A percentile compares a stretch with the other conserved stretches of the same genome.
Conservation (phyloP, 108 stramenopile species). For the Cylindrotheca closterium region DNA sequence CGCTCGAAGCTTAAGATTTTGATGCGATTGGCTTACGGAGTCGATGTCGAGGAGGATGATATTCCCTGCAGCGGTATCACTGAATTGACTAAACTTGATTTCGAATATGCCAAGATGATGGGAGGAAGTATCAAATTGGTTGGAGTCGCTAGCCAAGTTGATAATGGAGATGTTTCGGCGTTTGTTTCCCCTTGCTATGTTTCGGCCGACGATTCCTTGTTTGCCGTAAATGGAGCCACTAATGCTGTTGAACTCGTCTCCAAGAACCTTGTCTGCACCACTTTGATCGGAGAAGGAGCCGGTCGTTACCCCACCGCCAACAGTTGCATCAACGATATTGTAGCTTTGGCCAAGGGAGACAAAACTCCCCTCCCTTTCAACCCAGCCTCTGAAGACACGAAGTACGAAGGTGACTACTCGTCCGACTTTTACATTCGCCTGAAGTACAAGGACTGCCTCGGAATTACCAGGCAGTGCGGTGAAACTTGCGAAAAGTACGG, state of each 20-base stretch:
- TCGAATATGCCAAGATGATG: constrained; percentile 89
- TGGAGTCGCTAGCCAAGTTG: constrained; percentile 68
- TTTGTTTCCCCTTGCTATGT: constrained; percentile 87
- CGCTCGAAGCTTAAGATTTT: constrained; percentile 87
- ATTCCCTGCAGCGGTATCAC: constrained; percentile 87
- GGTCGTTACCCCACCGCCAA: constrained; percentile 91
- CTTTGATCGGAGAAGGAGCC: constrained; percentile 88
- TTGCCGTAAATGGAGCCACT: constrained; percentile 76
- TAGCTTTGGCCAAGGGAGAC: constrained; percentile 82
- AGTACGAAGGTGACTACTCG: constrained; percentile 75
- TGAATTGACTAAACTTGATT: constrained; percentile 82
- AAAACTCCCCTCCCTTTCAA: constrained; percentile 71
- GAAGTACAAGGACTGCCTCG: constrained; percentile 66
- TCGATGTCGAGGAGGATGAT: constrained; percentile 81
- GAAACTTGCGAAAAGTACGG: constrained; percentile 83
- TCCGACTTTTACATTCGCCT: constrained; percentile 85
- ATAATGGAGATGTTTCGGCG: constrained; percentile 62
- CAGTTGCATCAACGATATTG: constrained; percentile 82
- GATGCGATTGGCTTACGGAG: constrained; percentile 83
- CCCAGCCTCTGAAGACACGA: constrained; percentile 37
- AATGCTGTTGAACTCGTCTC: constrained; percentile 85
- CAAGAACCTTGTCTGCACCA: constrained; percentile 65
- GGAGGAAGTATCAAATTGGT: constrained; percentile 88
- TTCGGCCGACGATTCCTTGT: constrained; percentile 67
- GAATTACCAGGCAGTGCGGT: constrained; percentile 83